phyloP scores from a whole-genome alignment of 75 land plant genomes.

The Chamaecyparis obtusa region DNA sequence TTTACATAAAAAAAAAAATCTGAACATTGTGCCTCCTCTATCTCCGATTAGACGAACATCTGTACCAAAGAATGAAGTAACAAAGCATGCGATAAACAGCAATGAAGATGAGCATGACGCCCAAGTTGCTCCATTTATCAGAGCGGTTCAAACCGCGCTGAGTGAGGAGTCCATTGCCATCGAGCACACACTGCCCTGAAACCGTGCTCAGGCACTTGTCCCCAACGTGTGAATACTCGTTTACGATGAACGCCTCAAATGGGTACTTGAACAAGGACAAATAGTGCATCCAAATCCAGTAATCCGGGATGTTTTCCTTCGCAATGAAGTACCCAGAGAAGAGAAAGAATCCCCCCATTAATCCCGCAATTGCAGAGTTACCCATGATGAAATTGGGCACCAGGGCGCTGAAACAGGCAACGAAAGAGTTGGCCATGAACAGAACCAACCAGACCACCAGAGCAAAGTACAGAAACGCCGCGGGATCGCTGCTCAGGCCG shows the following conservation, averaged over 20 bases:
- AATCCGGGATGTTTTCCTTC: slow-evolving; percentile 58
- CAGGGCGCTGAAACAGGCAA: slow-evolving; percentile 67
- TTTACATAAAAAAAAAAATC: not conserved
- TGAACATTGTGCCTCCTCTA: not conserved
- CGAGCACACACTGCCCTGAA: slow-evolving; percentile 46
- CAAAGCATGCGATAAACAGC: slow-evolving; percentile 68
- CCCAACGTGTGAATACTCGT: slow-evolving; percentile 56
- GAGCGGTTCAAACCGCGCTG: slow-evolving; percentile 42
- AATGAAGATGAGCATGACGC: slow-evolving; percentile 63
- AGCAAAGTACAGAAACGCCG: slow-evolving; percentile 53
- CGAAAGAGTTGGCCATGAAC: slow-evolving; percentile 79
- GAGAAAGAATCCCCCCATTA: slow-evolving; percentile 79
- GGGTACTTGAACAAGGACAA: slow-evolving; percentile 92
- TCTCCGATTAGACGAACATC: slow-evolving; percentile 39
- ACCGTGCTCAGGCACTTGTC: slow-evolving; percentile 40
- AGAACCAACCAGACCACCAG: slow-evolving; percentile 75
- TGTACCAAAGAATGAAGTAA: slow-evolving; percentile 58
- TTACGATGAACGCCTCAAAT: slow-evolving; percentile 69
- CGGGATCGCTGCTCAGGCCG: slow-evolving; percentile 40
- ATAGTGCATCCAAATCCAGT: slow-evolving; percentile 95
- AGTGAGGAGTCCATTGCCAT: slow-evolving; percentile 53
- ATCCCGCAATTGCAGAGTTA: slow-evolving; percentile 61
- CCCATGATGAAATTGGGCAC: slow-evolving; percentile 81
- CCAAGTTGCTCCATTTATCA: slow-evolving; percentile 60
- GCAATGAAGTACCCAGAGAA: slow-evolving; percentile 95